Percentiles rank a stretch among this genome's conserved stretches.
Evolutionary conservation across 148 eudicot genomes (phyloP).

Genomic region (Diospyros lotus): DNA sequence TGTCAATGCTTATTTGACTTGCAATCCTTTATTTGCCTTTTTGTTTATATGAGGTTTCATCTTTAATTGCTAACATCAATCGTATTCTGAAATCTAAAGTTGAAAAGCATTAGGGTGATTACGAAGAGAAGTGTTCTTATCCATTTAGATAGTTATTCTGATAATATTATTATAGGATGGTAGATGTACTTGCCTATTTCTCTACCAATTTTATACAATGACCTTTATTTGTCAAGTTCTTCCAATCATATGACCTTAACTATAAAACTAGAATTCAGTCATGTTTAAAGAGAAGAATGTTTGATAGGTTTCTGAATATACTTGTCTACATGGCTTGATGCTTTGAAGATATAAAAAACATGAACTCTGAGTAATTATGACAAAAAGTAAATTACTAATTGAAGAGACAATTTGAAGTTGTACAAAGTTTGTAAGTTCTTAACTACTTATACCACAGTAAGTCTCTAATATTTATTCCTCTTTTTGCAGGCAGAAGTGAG

Average conservation of each 20-base stretch:
- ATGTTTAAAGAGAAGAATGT: neutral
- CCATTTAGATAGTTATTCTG: neutral
- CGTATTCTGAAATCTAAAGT: neutral
- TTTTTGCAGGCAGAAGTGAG: slow-evolving; percentile 76
- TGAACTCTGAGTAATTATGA: neutral
- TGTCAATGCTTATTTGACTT: neutral
- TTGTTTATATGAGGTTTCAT: neutral
- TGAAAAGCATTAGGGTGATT: neutral
- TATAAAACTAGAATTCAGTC: neutral
- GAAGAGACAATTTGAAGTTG: neutral
- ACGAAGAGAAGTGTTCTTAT: neutral
- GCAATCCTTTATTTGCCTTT: neutral
- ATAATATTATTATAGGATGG: neutral
- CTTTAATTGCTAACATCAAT: neutral
- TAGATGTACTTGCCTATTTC: neutral
- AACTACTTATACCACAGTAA: neutral
- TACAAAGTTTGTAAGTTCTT: neutral
- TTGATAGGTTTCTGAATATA: neutral
- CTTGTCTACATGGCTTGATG: neutral
- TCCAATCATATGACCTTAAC: neutral
- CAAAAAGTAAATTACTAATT: neutral
- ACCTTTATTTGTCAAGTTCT: slow-evolving; percentile 10
- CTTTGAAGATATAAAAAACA: neutral
- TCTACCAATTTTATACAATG: neutral
- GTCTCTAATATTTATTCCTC: neutral